Percentiles rank a stretch among this genome's conserved stretches.
Conservation (phyloP, 768 basidiomycete species). For the Panaeolus cyanescens region DNA sequence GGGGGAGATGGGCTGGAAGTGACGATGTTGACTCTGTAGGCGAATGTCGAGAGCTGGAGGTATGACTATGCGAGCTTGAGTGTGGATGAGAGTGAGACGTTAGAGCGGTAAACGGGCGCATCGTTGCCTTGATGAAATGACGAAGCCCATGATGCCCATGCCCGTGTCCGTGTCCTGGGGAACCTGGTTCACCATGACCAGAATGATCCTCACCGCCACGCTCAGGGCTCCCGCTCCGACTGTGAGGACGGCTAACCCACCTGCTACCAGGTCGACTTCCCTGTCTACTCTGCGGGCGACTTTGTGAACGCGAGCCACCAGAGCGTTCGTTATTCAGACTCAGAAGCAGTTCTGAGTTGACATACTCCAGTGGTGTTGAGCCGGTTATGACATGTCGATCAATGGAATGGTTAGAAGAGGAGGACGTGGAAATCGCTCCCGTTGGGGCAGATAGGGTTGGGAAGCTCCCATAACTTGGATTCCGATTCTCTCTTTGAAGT, state of each 20-base stretch:
- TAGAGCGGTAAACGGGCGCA: slow-evolving; percentile 28
- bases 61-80: background rate
- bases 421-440: background rate
- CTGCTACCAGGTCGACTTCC: background rate
- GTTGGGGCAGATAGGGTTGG: background rate
- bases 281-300: background rate
- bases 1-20: background rate
- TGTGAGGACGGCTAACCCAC: background rate
- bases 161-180: slow-evolving; percentile 16
- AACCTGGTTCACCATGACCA: background rate
- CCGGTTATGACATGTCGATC: background rate
- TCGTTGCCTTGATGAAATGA: slow-evolving; percentile 4
- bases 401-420: background rate
- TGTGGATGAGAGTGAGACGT: background rate
- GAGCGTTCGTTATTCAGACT: slow-evolving; percentile 23
- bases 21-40: background rate
- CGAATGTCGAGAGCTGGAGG: background rate
- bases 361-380: slow-evolving; percentile 65
- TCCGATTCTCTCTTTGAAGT: background rate
- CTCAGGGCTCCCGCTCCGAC: background rate
- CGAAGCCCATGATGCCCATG: slow-evolving; percentile 9
- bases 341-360: slow-evolving; percentile 82
- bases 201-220: background rate
- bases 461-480: background rate
- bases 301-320: background rate